Conservation (phyloP, 1,284 basidiomycete genomes). For the Boletus subluridellus region DNA sequence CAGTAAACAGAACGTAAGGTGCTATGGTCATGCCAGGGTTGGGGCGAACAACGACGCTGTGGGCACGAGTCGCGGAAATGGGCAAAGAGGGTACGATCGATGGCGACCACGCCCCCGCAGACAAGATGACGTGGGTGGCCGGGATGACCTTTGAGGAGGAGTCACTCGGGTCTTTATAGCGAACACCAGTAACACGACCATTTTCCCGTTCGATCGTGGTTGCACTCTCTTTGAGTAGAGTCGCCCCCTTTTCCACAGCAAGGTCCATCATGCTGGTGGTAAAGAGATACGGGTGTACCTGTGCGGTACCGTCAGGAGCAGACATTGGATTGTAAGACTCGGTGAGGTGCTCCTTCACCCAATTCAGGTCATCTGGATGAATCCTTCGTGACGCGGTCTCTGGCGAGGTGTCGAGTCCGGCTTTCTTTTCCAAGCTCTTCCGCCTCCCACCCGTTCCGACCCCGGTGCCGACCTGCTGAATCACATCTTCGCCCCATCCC, state of each 20-base stretch:
- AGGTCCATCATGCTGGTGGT: constrained; percentile 74
- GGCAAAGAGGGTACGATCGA: constrained; percentile 49
- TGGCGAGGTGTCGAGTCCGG: constrained; percentile 38
- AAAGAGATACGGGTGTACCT: constrained; percentile 80
- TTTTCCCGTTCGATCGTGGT: constrained; percentile 40
- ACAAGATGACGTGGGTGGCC: constrained; percentile 68
- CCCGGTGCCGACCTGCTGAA: constrained; percentile 24
- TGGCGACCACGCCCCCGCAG: constrained; percentile 88
- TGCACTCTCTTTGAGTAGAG: constrained; percentile 45
- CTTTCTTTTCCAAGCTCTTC: constrained; percentile 55
- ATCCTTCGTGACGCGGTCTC: constrained; percentile 17
- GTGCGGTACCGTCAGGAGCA: constrained; percentile 60
- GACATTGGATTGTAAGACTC: constrained; percentile 60
- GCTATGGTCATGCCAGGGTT: constrained; percentile 43
- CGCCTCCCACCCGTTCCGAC: constrained; percentile 34
- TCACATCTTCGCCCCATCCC: constrained; percentile 46
- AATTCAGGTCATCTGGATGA: constrained; percentile 59
- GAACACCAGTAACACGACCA: constrained; percentile 51
- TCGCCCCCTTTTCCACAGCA: constrained; percentile 54
- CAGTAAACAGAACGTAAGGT: constrained; percentile 66
- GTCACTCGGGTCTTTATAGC: constrained; percentile 42
- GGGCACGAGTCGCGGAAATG: constrained; percentile 58
- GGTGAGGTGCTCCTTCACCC: constrained; percentile 60
- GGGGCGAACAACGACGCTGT: constrained; percentile 62
- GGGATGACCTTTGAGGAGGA: constrained; percentile 37